A percentile compares a stretch with the other conserved stretches of the same genome.
Conservation (phyloP, 371 early-diverging fungal species). For the Lichtheimia ornata region DNA sequence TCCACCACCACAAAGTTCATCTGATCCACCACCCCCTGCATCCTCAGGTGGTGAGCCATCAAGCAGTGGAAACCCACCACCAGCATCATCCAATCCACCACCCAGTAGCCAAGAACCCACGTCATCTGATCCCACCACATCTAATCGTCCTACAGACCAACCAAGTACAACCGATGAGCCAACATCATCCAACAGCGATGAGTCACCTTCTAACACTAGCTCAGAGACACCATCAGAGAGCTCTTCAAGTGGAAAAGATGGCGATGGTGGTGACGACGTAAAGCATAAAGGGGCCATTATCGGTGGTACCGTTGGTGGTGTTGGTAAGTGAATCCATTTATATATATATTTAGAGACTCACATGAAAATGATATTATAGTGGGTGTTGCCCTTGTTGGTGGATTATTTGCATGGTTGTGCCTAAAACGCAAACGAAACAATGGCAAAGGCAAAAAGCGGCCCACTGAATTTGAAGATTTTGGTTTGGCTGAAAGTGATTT, state of each 20-base stretch:
- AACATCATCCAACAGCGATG: neutral
- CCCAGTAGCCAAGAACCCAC: conserved; percentile 10
- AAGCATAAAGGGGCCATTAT: conserved; percentile 31
- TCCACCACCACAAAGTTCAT: no score
- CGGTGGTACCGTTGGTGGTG: conserved; percentile 41
- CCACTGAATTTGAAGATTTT: conserved; percentile 45
- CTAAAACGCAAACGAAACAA: conserved; percentile 33
- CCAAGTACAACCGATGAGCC: conserved; percentile 1
- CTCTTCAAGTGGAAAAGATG: neutral
- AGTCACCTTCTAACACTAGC: neutral
- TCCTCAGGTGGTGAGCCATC: neutral
- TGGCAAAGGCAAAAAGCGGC: conserved; percentile 22
- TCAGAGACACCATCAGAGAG: neutral
- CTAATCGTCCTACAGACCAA: conserved; percentile 10
- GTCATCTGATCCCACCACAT: conserved; percentile 3
- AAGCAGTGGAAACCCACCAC: conserved; percentile 6
- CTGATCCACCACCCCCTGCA: conserved; percentile 2
- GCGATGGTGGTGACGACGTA: conserved; percentile 7
- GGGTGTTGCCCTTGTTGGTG: conserved; percentile 44
- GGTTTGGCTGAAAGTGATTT: conserved; percentile 44
- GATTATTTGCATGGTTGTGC: conserved; percentile 37
- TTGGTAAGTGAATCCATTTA: conserved; percentile 26
- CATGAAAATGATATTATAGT: conserved; percentile 21
- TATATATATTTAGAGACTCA: neutral
- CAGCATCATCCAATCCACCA: conserved; percentile 12